Conservation (phyloP, 371 early-diverging fungal genomes). For the Rhizopus arrhizus region DNA sequence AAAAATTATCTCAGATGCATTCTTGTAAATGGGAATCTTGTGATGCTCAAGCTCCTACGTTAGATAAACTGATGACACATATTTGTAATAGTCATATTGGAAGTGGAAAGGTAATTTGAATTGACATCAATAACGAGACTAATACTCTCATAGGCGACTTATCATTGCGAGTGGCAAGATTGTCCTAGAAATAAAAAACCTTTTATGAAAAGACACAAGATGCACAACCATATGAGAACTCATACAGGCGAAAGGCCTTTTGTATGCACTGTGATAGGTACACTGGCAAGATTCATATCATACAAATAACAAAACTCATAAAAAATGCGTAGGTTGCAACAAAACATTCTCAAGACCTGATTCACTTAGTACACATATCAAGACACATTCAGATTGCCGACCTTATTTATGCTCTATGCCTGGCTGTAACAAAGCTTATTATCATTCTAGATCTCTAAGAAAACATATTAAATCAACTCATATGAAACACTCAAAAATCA, state of each 20-base stretch:
- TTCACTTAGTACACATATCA: conserved; percentile 84
- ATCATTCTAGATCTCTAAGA: conserved; percentile 71
- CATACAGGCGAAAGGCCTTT: conserved; percentile 87
- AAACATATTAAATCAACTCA: conserved; percentile 56
- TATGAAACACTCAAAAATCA: background rate
- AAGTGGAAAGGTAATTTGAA: conserved; percentile 25
- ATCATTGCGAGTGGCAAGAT: conserved; percentile 81
- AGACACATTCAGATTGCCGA: conserved; percentile 81
- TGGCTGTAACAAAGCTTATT: conserved; percentile 72
- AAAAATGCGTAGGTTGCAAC: conserved; percentile 53
- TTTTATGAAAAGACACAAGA: conserved; percentile 88
- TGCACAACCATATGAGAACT: conserved; percentile 85
- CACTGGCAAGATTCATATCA: background rate
- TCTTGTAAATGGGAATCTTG: conserved; percentile 69
- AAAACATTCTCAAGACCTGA: conserved; percentile 91
- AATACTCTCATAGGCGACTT: conserved; percentile 55
- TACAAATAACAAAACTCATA: background rate
- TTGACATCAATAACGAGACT: no score
- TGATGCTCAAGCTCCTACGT: conserved; percentile 45
- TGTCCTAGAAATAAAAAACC: conserved; percentile 77
- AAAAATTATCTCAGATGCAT: conserved; percentile 20
- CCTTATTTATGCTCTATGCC: conserved; percentile 65
- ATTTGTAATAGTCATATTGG: conserved; percentile 31
- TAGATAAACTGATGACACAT: conserved; percentile 49
- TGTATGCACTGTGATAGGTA: conserved; percentile 29